Evolutionary conservation across 1,284 basidiomycete species (phyloP), one percentile per base, ranked within the genome.

Genomic region (Trichosporon asahii): DNA sequence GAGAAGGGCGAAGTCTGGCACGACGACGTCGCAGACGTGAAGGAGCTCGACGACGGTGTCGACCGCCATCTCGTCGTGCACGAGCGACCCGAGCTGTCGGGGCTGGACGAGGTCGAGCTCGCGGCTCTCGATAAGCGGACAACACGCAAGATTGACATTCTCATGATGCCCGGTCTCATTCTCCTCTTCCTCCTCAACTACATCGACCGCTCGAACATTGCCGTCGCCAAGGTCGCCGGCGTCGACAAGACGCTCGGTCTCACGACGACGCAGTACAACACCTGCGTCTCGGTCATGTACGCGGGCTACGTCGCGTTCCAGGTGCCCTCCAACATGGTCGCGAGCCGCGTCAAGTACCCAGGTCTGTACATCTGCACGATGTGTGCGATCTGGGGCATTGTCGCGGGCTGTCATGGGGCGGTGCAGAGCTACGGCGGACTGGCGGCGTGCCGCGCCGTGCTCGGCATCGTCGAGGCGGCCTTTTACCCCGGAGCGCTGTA

Each of bases 241-340:
- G 68, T 69, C 18, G 57, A 61, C 57, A 61, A 61, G 57, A 61
- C 57, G 14, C 70, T 76, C 6, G 3, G 46, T 15, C 44, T 75
- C 66, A 69, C 70, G 25, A 66, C 67, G 12, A 67, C 65, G 9
- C 66, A 79, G 61, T 80, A 75, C 68, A 67, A 72, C n/a, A 79
- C 78, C 0, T 73, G 74, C 9, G 71, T 83, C 15, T 75, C 76
- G 2, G 73, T 84, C 60, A 77, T 72, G 23, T 72, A 66, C n/a
- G 68, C 64, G 40, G 68, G 68, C 27, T 69, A 69, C 68, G 65
- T 68, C 40, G 64, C 64, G 23, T 68, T 74, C 74, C 82, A 83
- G 69, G 77, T 85, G 66, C 82, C 80, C 0, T 78, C 76, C 65
- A 82, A 83, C 66, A 77, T 79, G 46, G 55, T 82, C 35, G 77